Evolutionary conservation across 106 monocot genomes (phyloP).

Genomic region (Dendrobium catenatum): DNA sequence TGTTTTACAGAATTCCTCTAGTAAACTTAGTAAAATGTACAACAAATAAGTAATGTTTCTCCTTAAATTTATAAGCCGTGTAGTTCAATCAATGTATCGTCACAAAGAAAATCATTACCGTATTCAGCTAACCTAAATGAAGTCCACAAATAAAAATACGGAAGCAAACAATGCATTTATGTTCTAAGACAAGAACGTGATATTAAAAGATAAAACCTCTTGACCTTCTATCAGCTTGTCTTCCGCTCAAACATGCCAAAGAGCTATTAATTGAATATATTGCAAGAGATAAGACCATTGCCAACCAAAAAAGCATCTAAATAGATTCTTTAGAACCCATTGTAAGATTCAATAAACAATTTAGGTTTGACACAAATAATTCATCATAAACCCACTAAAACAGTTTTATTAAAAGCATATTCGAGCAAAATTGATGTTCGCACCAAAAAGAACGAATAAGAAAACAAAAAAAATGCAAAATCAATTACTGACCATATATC

Average conservation of each 20-base stretch:
- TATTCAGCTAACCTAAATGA: background rate
- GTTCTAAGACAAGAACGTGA: background rate
- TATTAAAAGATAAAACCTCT: background rate
- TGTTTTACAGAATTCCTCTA: background rate
- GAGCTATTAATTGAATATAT: background rate
- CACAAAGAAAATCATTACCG: background rate
- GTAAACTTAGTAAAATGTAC: background rate
- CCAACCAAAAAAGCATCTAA: background rate
- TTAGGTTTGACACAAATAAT: background rate
- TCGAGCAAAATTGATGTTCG: background rate
- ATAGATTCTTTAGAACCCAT: background rate
- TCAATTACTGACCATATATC: constrained; percentile 64
- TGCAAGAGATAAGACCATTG: background rate
- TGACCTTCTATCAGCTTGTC: background rate
- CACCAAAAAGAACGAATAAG: background rate
- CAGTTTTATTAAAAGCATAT: background rate
- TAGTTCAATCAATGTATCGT: background rate
- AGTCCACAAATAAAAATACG: background rate
- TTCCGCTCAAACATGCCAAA: background rate
- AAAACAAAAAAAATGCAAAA: background rate
- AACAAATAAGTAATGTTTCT: background rate
- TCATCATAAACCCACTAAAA: background rate
- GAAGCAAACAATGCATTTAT: background rate
- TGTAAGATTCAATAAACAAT: background rate
- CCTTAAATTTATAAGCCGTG: background rate